Base-by-base conservation (phyloP, 83 land plant species). In the Picea abies region DNA sequence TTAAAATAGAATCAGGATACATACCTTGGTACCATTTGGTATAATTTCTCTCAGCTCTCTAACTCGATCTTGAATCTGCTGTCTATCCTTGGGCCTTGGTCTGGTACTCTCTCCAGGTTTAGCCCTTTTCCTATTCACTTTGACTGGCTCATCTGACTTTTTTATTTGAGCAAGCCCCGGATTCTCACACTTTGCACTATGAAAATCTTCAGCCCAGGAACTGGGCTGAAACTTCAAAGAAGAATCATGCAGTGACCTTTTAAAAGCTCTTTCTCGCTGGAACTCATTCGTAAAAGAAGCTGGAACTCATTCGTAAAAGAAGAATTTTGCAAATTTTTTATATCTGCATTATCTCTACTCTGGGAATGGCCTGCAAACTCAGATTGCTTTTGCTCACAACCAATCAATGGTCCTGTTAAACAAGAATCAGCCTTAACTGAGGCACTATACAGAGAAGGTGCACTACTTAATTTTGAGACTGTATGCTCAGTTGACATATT, bases 61-160 rank as follows among this genome's bases (percentile, higher is more conserved):
- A 65, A 95, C 88, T 35, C 96, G 91, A 77, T 95, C 98, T 84
- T 95, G 98, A 26, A 95, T 95, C 90, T 93, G 91, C 76, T 95
- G 98, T 76, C 98, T 93, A 88, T 95, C 98, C 79, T 93, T 95
- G 9, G 98, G 98, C 84, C 98, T 89, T 20, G 96, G 98, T 80
- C 94, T 86, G 39, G 94, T 87, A 80, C 82, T 90, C 82, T 95
- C 97, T 25, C 97, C 97, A 63, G 96, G 93, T 84, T 90, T 90
- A 78, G 90, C 85, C 87, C 94, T 91, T 64, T 95, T 95, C 61
- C 89, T 89, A 67, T 79, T 87, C 58, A 81, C 52, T 83, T 90
- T 94, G 15, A 76, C 82, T 12, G 82, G 19, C 70, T 91, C 95
- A 29, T 88, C 93, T 61, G 82, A 76, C 78, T 83, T 89, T 76